A percentile compares a stretch with the other conserved stretches of the same genome.
Conservation (phyloP, 2,329 filamentous ascomycete genomes). For the Apiospora hydei region DNA sequence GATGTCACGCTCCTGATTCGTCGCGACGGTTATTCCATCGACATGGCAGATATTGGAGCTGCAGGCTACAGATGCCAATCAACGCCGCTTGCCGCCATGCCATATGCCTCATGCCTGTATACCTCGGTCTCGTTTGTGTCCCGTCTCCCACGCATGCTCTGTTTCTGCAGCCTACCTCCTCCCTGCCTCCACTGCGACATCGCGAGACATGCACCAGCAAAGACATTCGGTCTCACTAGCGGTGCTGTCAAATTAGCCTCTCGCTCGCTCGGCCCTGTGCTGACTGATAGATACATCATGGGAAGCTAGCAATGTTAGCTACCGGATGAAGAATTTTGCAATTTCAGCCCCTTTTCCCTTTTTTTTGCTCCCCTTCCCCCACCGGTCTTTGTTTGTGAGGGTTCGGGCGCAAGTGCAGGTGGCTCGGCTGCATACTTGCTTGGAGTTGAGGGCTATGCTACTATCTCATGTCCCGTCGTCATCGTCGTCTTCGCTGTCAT, state of each 20-base stretch:
- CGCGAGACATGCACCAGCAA: slow-evolving; percentile 14
- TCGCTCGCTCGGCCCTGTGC: background rate
- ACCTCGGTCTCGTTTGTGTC: background rate
- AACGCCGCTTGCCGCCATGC: background rate
- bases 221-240: slow-evolving; percentile 16
- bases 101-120: background rate
- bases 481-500: background rate
- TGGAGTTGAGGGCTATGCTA: slow-evolving; percentile 3
- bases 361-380: background rate
- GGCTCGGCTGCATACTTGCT: background rate
- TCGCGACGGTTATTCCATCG: background rate
- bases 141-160: background rate
- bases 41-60: background rate
- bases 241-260: slow-evolving; percentile 13
- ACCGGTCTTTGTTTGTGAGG: background rate
- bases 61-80: background rate
- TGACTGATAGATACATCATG: background rate
- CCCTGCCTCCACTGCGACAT: background rate
- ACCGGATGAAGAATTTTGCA: background rate
- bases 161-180: background rate
- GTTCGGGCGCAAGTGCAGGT: background rate
- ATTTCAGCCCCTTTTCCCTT: background rate
- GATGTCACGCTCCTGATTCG: background rate
- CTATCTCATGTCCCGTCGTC: background rate
- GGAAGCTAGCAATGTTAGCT: background rate